A percentile compares a stretch with the other conserved stretches of the same genome.
Evolutionary conservation across 768 basidiomycete genomes (phyloP).

Genomic region (Chalciporus sphaerocephalus): DNA sequence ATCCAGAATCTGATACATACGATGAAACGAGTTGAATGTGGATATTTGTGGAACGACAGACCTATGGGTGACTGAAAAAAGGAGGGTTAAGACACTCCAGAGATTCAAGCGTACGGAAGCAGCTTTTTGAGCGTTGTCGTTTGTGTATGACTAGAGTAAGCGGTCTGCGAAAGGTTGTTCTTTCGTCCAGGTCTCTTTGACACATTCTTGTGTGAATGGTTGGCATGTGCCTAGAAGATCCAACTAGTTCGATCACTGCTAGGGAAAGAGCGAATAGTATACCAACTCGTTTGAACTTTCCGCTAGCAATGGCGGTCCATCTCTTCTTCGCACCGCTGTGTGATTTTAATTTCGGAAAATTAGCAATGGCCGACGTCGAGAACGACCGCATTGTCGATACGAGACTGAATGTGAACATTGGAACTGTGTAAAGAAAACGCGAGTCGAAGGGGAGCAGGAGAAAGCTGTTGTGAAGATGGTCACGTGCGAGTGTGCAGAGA

Average conservation of each 20-base stretch:
- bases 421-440: not conserved
- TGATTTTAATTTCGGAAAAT: conserved; percentile 74
- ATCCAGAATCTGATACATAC: conserved; percentile 9
- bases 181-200: conserved; percentile 60
- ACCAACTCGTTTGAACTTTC: conserved; percentile 72
- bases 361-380: conserved; percentile 51
- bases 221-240: conserved; percentile 57
- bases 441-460: not conserved
- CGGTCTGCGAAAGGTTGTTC: conserved; percentile 60
- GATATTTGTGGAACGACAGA: conserved; percentile 4
- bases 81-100: not conserved
- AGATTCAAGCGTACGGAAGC: conserved; percentile 59
- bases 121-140: conserved; percentile 65
- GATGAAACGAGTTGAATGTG: not conserved
- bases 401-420: conserved; percentile 30
- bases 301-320: conserved; percentile 67
- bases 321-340: conserved; percentile 81
- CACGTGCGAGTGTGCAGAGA: conserved; percentile 13
- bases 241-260: not conserved
- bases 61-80: conserved; percentile 9
- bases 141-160: conserved; percentile 63
- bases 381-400: conserved; percentile 41
- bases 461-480: conserved; percentile 5
- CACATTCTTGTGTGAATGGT: conserved; percentile 69
- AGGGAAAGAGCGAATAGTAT: not conserved